These are phyloP conservation scores for Irineochytrium annulatum DNA, from an alignment of 192 early-diverging fungal species.

Conservation along the genomic window DNA sequence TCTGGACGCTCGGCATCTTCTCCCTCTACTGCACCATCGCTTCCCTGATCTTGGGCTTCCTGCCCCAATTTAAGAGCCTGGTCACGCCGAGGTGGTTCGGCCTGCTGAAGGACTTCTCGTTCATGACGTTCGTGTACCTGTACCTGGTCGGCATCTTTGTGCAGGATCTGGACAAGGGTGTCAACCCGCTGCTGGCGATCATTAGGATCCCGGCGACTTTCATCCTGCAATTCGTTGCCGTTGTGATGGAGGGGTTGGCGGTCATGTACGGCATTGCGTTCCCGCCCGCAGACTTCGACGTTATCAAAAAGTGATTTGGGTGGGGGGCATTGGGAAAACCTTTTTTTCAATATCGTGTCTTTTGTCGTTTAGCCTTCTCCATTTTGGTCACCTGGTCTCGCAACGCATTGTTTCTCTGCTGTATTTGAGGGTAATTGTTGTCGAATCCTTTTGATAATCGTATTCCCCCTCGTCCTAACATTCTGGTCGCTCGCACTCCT, in stretches of 20 bases:
- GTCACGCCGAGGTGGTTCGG: conserved; percentile 53
- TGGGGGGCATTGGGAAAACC: neutral
- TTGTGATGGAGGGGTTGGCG: conserved; percentile 44
- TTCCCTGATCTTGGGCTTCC: conserved; percentile 39
- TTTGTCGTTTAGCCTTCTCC: too few species aligned
- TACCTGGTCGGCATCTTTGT: conserved; percentile 51
- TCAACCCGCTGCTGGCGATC: conserved; percentile 39
- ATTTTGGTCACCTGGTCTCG: too few species aligned
- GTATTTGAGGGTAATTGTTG: neutral
- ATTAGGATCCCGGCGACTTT: conserved; percentile 39
- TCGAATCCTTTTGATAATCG: neutral
- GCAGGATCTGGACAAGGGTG: conserved; percentile 48
- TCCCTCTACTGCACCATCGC: conserved; percentile 43
- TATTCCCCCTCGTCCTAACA: neutral
- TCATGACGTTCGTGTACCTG: conserved; percentile 46
- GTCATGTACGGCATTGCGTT: conserved; percentile 53
- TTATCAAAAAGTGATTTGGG: conserved; percentile 51
- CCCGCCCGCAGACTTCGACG: conserved; percentile 50
- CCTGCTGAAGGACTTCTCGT: conserved; percentile 50
- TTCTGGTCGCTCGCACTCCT: neutral
- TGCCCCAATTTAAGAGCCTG: conserved; percentile 10
- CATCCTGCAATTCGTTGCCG: conserved; percentile 44
- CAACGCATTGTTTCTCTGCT: too few species aligned
- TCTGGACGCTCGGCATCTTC: conserved; percentile 51
- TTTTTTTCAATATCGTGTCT: too few species aligned